Base-by-base conservation (phyloP, 352 stramenopile species). In the Globisporangium middletonii region DNA sequence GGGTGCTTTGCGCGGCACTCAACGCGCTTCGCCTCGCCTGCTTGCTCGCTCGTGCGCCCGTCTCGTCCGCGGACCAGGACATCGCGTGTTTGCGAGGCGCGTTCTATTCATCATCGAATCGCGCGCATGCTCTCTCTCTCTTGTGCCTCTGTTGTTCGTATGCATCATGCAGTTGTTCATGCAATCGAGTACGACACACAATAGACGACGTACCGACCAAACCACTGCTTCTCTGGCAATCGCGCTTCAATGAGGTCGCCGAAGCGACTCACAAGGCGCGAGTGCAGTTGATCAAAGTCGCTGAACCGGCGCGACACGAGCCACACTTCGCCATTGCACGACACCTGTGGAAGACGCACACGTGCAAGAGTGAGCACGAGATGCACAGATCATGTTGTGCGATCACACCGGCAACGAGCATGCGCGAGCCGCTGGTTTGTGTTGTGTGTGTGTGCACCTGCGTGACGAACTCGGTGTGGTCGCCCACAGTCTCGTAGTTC, bases 161-260 rank as follows among this genome's bases (percentile, higher is more conserved):
- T 38, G 23, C 23, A 23, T 23, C 23, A 23, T 23, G 23, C 23
- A 7, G 33, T 9, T 38, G 7, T 9, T 11, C 1, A 11, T 9
- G 8, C 33, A 2, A 11, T 38, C 1, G 4, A 38, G 4, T 38
- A 9, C 8, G 6, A 38, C 48, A 60, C 12, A 27, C 27, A 16
- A 2, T 4, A 9, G 7, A 38, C 33, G 13, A 35, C 15, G 33
- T 65, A 94, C 83, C 83, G 72, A 18, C 83, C 83, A 66, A 94
- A 94, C 83, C 83, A 94, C 71, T 94, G 83, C 68, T 94, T 94
- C 57, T 94, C 83, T 0, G 83, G 83, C 62, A 94, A 60, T 41
- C 69, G 62, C 9, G 59, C 76, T 27, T 89, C 77, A 33, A 94
- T 83, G 54, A 88, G 76, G 59, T 87, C 77, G 15, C 79, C 81